Evolutionary conservation across 306 rosid genomes (phyloP).

Genomic region (Prunus mume): DNA sequence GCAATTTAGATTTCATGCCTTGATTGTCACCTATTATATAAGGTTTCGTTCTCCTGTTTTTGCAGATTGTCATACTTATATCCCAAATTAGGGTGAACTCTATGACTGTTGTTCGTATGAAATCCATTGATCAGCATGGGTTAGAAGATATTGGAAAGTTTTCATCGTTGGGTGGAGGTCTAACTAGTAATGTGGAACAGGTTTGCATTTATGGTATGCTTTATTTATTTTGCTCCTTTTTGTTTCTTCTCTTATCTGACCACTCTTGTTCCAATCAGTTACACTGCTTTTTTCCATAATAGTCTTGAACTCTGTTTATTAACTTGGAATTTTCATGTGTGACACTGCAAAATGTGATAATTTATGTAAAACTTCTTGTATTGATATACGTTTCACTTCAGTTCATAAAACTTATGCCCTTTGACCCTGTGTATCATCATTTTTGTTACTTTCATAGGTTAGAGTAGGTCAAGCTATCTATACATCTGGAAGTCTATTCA

Average conservation of each 20-base stretch:
- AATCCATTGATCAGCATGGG: conserved; percentile 53
- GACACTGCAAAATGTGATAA: background rate
- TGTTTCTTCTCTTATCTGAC: background rate
- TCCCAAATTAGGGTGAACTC: conserved; percentile 91
- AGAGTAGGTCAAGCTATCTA: conserved; percentile 89
- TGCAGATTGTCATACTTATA: conserved; percentile 67
- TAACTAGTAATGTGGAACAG: conserved; percentile 80
- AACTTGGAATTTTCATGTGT: background rate
- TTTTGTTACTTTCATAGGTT: conserved; percentile 49
- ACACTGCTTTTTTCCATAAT: background rate
- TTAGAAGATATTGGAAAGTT: conserved; percentile 38
- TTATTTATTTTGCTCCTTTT: background rate
- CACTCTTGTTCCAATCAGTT: background rate
- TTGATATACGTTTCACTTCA: background rate
- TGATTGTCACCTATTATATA: conserved; percentile 12
- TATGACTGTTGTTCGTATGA: conserved; percentile 71
- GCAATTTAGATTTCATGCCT: background rate
- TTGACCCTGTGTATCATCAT: conserved; percentile 11
- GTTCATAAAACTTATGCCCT: conserved; percentile 3
- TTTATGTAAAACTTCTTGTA: background rate
- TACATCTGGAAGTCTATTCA: conserved; percentile 71
- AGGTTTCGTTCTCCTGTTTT: conserved; percentile 27
- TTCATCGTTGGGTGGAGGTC: conserved; percentile 29
- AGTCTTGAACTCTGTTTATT: background rate
- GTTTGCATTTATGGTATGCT: conserved; percentile 36